phyloP scores from a whole-genome alignment of 2,329 filamentous ascomycete genomes.

The Dendrostoma leiphaemia region DNA sequence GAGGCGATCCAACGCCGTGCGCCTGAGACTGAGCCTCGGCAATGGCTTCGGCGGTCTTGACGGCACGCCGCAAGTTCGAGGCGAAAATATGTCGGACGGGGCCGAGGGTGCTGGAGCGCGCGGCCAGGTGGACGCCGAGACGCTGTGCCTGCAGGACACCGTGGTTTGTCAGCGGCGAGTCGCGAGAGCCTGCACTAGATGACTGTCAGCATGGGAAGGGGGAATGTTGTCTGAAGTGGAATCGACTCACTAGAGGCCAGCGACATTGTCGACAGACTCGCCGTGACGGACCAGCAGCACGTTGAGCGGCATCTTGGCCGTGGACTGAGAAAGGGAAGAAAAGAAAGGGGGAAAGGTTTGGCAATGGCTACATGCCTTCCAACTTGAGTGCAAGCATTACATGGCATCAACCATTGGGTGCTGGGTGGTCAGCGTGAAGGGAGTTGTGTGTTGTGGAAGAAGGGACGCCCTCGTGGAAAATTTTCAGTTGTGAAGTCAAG shows the following conservation, averaged over 20 bases:
- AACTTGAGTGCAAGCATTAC: not conserved
- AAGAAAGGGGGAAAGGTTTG: not conserved
- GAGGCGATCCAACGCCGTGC: not conserved
- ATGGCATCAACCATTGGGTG: not conserved
- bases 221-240: not conserved
- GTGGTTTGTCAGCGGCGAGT: slow-evolving; percentile 79
- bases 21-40: slow-evolving; percentile 47
- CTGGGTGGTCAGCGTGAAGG: not conserved
- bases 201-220: slow-evolving; percentile 47
- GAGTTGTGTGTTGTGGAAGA: not conserved
- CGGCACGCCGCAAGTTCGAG: slow-evolving; percentile 74
- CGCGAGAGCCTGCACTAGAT: slow-evolving; percentile 68
- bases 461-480: too few species aligned
- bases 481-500: too few species aligned
- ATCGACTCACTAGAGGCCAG: slow-evolving; percentile 63
- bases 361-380: not conserved
- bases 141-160: slow-evolving; percentile 75
- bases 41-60: slow-evolving; percentile 67
- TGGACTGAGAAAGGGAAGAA: not conserved
- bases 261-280: slow-evolving; percentile 88
- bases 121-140: slow-evolving; percentile 62
- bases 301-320: slow-evolving; percentile 38
- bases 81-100: slow-evolving; percentile 67
- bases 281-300: slow-evolving; percentile 82
- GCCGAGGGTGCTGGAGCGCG: slow-evolving; percentile 24